Percentiles rank a stretch among this genome's conserved stretches.
Evolutionary conservation across 768 basidiomycete genomes (phyloP).

Genomic region (Leccinum ochraceum): DNA sequence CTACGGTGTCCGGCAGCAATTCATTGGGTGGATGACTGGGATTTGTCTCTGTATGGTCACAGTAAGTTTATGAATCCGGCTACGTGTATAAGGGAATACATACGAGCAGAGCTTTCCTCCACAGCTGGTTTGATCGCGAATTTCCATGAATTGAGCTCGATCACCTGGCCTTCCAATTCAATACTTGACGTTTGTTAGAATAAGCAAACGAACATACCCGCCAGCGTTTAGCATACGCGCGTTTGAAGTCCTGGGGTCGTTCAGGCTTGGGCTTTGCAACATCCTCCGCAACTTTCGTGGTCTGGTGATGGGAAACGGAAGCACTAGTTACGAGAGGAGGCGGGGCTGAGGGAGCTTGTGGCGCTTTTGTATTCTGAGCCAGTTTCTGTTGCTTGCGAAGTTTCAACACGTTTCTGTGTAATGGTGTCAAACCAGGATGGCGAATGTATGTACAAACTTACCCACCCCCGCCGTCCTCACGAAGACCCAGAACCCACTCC

Average conservation of each 20-base stretch:
- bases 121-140: conserved; percentile 11
- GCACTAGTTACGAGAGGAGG: conserved; percentile 4
- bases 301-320: conserved; percentile 2
- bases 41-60: conserved; percentile 9
- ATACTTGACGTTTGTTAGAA: background rate
- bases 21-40: background rate
- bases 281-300: conserved; percentile 1
- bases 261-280: conserved; percentile 8
- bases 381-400: conserved; percentile 39
- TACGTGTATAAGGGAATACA: conserved; percentile 2
- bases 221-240: conserved; percentile 28
- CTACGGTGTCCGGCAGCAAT: background rate
- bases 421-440: conserved; percentile 2
- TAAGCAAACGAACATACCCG: conserved; percentile 14
- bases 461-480: conserved; percentile 60
- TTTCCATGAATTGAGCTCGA: conserved; percentile 17
- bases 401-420: conserved; percentile 46
- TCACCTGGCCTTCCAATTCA: conserved; percentile 13
- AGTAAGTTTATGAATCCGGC: background rate
- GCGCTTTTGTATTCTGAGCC: conserved; percentile 9
- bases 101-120: conserved; percentile 12
- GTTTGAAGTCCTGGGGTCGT: conserved; percentile 12
- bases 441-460: conserved; percentile 35
- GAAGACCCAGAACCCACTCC: conserved; percentile 59
- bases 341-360: conserved; percentile 1